phyloP scores from a whole-genome alignment of 2,329 filamentous ascomycete genomes.

The Teratosphaeria gauchensis region DNA sequence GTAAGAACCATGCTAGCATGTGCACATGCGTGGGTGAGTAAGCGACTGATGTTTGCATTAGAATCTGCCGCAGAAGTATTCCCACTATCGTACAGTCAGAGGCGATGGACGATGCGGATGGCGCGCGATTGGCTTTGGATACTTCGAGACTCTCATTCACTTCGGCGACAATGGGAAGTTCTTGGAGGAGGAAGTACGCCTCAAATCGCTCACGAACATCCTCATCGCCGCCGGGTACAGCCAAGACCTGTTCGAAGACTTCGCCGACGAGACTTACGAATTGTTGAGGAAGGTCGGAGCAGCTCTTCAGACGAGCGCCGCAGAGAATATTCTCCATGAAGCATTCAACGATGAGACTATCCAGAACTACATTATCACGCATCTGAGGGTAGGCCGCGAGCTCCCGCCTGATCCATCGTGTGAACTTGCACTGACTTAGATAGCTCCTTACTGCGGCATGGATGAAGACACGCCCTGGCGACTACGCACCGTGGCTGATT shows the following conservation, averaged over 20 bases:
- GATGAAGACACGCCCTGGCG: constrained; percentile 62
- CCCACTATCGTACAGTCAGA: constrained; percentile 75
- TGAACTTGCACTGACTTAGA: background rate
- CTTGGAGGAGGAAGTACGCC: constrained; percentile 59
- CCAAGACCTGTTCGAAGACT: constrained; percentile 67
- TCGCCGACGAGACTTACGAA: constrained; percentile 53
- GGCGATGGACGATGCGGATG: constrained; percentile 96
- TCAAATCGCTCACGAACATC: constrained; percentile 61
- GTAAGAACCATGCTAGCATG: constrained; percentile 43
- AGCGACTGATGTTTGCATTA: constrained; percentile 27
- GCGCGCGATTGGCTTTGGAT: constrained; percentile 86
- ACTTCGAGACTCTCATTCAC: constrained; percentile 76
- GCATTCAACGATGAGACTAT: constrained; percentile 63
- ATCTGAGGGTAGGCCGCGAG: constrained; percentile 50
- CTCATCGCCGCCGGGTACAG: constrained; percentile 61
- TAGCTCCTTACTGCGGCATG: constrained; percentile 75
- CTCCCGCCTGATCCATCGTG: background rate
- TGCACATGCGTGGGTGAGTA: background rate
- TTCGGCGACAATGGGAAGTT: constrained; percentile 56
- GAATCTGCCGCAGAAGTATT: constrained; percentile 74
- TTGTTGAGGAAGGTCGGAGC: constrained; percentile 56
- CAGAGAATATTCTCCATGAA: constrained; percentile 25
- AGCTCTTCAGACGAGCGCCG: constrained; percentile 47
- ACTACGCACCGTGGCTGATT: constrained; percentile 63
- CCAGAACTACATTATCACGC: constrained; percentile 74